Evolutionary conservation across 2,329 filamentous ascomycete species (phyloP), one percentile per base, ranked within the genome.

Genomic region (Akanthomyces muscarius): DNA sequence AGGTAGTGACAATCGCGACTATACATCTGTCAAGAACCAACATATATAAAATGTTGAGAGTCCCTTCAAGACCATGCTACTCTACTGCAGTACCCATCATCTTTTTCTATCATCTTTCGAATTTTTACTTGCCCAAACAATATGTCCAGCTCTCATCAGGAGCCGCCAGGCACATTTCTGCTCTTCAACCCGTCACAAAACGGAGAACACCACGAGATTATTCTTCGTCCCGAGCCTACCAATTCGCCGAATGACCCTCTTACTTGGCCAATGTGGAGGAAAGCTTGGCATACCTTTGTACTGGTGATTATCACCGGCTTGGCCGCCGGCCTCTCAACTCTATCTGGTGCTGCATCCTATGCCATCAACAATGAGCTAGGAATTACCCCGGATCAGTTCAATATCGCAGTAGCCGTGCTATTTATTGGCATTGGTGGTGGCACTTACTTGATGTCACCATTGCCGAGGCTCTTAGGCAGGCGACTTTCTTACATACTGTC

Each of bases 391-490:
- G 73, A 74, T 41, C 75, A 79, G 6, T 82, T 83, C 71, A 85
- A 86, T 60, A 83, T 80, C 5, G 82, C 81, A n/a, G 83, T 82
- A 0, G 83, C 82, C 28, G 80, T 86, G 2, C 69, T 85, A 54
- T 85, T 85, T 67, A 68, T 83, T 41, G 81, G 78, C 3, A 85
- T 86, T 60, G 83, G 83, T 5, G 84, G 83, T 67, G 83, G 81
- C 73, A 81, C 81, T 1, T 70, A 85, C 54, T 73, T 85, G 16
- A 77, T 81, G 41, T 81, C 80, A 21, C 82, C 83, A 0, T 77
- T 79, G 23, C 80, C 83, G 2, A 81, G 80, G 69, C 71, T 85
- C 0, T 85, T 85, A 67, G 83, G 83, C 50, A 78, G 83, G 10
- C 77, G 82, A 10, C 76, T 83, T 53, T 73, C 81, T n/a, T 86